Evolutionary conservation across 164 flowering plant species (phyloP).

Genomic region (Magnolia sinica): DNA sequence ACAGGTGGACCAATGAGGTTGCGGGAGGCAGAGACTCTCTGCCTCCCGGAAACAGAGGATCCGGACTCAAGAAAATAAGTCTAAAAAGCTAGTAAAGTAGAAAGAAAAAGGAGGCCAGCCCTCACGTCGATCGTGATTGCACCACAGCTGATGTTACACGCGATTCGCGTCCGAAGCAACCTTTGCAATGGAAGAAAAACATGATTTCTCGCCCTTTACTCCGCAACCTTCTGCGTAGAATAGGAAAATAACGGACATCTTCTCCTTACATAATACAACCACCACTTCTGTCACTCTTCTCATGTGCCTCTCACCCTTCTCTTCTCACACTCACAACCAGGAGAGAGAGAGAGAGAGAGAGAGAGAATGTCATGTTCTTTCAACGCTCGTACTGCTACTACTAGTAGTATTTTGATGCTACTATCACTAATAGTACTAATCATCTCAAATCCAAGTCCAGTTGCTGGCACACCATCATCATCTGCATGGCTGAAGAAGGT

Average conservation of each 20-base stretch:
- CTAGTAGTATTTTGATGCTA: too few relatives aligned
- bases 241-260: not conserved
- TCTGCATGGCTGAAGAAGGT: slow-evolving; percentile 38
- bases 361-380: not conserved
- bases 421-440: not conserved
- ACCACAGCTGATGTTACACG: not conserved
- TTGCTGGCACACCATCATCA: not conserved
- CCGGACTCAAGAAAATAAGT: too few relatives aligned
- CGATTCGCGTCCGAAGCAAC: not conserved
- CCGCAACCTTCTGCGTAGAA: not conserved
- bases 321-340: not conserved
- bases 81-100: not conserved
- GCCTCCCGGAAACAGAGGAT: too few relatives aligned
- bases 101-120: not conserved
- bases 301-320: not conserved
- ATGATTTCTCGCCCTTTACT: not conserved
- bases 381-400: not conserved
- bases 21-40: too few relatives aligned
- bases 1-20: too few relatives aligned
- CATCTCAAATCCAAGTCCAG: not conserved
- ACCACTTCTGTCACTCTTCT: not conserved
- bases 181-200: not conserved
- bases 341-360: not conserved
- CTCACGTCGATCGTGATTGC: not conserved
- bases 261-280: not conserved